Evolutionary conservation across 352 stramenopile genomes (phyloP), one percentile per base, ranked within the genome.

Genomic region (Pelagophyceae sp.): DNA sequence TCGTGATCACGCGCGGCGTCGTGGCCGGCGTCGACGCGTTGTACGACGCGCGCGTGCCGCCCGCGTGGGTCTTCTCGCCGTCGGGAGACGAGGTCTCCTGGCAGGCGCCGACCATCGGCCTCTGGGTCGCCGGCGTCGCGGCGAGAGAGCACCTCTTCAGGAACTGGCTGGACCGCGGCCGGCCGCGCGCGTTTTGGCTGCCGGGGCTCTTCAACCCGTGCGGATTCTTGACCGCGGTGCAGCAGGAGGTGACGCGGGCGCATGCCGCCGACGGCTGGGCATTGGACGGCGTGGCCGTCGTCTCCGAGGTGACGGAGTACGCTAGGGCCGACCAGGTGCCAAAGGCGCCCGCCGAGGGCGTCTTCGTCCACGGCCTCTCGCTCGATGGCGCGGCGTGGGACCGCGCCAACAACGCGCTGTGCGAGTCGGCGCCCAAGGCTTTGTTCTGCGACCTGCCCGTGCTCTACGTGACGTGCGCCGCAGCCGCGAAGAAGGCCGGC

Each of bases 181-280:
- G 90, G 0, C 93, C 93, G 0, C 87, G 91, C 72, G 92, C 88
- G 74, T 97, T 96, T 81, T 97, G 91, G 92, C 82, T 97, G 61
- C 94, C 92, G 38, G 93, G 92, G 1, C 97, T 97, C 81, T 96
- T 96, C 84, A 97, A 97, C 81, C 92, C 92, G 6, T 90, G 96
- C 80, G 93, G 92, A 20, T 97, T 98, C 86, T 83, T 98, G 31
- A 97, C 93, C 33, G 92, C 91, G 51, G 94, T 97, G 82, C 95
- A 97, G 85, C 93, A 98, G 78, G 93, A 97, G 76, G 92, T 98
- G 6, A 96, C 92, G 65, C 90, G 92, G 23, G 92, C 91, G 74
- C 93, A 98, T 84, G 94, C 94, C 84, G 91, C 86, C 17, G 92
- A 97, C 80, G 94, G 94, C 72, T 98, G 93, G 93, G 90, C 90